phyloP scores from a whole-genome alignment of 2,329 filamentous ascomycete genomes.

The Tetracladium maxilliforme region DNA sequence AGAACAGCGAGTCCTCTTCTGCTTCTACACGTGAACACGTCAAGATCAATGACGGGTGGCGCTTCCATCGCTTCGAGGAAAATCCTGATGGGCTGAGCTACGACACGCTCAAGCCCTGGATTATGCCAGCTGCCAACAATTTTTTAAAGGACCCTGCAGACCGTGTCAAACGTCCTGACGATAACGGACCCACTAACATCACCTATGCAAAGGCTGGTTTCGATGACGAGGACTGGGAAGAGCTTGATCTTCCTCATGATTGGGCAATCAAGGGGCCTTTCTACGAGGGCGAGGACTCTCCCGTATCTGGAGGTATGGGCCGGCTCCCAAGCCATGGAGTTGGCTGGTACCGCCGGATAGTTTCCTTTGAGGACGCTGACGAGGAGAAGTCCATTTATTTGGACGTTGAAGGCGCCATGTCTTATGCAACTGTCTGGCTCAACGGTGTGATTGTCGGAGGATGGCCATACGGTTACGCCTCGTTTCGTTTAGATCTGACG shows the following conservation, averaged over 20 bases:
- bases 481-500: conserved; percentile 34
- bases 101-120: conserved; percentile 22
- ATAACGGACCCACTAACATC: conserved; percentile 14
- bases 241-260: conserved; percentile 28
- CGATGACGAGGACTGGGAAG: conserved; percentile 25
- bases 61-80: conserved; percentile 18
- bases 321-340: conserved; percentile 34
- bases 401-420: conserved; percentile 14
- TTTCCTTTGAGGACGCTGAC: conserved; percentile 17
- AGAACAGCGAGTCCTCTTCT: too few relatives aligned
- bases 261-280: conserved; percentile 34
- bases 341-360: conserved; percentile 32
- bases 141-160: conserved; percentile 21
- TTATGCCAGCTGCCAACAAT: conserved; percentile 23
- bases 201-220: conserved; percentile 17
- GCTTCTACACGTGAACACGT: too few relatives aligned
- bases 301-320: conserved; percentile 22
- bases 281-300: too few relatives aligned
- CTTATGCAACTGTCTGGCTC: conserved; percentile 6
- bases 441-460: conserved; percentile 6
- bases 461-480: conserved; percentile 11
- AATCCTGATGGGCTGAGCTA: conserved; percentile 22
- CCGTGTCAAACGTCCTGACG: conserved; percentile 15
- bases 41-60: conserved; percentile 22
- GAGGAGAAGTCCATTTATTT: conserved; percentile 23